Conservation (phyloP, 1,139 yeast species). For the Yamadazyma friedrichii region DNA sequence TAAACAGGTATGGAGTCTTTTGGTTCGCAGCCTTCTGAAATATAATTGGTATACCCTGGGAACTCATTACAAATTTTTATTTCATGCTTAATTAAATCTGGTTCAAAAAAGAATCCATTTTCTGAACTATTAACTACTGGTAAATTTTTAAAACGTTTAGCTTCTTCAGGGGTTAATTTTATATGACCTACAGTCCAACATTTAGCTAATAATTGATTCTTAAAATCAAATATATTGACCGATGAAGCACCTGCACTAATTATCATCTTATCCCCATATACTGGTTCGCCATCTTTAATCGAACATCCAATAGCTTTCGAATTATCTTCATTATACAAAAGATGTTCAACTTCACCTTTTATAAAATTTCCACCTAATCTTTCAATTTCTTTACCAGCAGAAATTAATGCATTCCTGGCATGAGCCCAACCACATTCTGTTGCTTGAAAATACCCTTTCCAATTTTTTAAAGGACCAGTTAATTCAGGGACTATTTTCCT, state of each 20-base stretch:
- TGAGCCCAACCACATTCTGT: slow-evolving; percentile 16
- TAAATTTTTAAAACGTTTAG: slow-evolving; percentile 22
- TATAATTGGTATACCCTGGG: slow-evolving; percentile 16
- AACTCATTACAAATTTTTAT: slow-evolving; percentile 17
- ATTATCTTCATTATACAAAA: slow-evolving; percentile 6
- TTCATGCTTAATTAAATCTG: slow-evolving; percentile 15
- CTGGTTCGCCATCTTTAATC: slow-evolving; percentile 7
- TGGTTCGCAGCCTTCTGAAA: slow-evolving; percentile 6
- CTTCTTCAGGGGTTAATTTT: slow-evolving; percentile 31
- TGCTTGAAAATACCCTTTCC: slow-evolving; percentile 9
- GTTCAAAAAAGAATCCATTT: slow-evolving; percentile 26
- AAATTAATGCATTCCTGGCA: slow-evolving; percentile 7
- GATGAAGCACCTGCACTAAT: slow-evolving; percentile 36
- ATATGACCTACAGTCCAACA: slow-evolving; percentile 43
- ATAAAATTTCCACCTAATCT: slow-evolving; percentile 28
- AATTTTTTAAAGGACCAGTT: slow-evolving; percentile 4
- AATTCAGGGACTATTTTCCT: slow-evolving; percentile 5
- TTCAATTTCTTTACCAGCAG: slow-evolving; percentile 21
- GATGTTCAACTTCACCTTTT: slow-evolving; percentile 23
- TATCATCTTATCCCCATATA: slow-evolving; percentile 23
- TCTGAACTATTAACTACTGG: slow-evolving; percentile 38
- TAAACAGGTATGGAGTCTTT: slow-evolving; percentile 6
- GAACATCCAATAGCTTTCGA: slow-evolving; percentile 6
- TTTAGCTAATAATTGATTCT: slow-evolving; percentile 19
- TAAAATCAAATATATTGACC: slow-evolving; percentile 26